A percentile compares a stretch with the other conserved stretches of the same genome.
Evolutionary conservation across 129 eudicot genomes (phyloP).

Genomic region (Centella asiatica): DNA sequence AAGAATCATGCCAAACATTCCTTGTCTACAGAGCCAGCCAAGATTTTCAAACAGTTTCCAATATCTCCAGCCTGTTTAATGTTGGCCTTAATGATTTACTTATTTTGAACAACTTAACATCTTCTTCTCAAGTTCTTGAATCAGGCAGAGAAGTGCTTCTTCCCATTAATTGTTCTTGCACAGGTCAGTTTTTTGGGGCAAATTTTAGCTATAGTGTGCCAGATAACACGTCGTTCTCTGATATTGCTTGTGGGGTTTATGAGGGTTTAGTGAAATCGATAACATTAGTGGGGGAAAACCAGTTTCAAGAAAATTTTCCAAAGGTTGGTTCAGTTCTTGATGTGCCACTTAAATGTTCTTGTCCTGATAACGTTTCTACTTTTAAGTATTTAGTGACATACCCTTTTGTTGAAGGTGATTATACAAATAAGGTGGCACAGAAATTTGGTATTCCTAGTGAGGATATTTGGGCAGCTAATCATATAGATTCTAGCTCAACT

Average conservation of each 20-base stretch:
- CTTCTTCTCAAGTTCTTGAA: slow-evolving; percentile 21
- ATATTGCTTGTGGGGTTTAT: slow-evolving; percentile 42
- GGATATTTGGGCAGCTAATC: slow-evolving; percentile 38
- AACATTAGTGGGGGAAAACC: slow-evolving; percentile 36
- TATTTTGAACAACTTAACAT: slow-evolving; percentile 28
- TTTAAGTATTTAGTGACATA: slow-evolving; percentile 53
- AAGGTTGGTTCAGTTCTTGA: slow-evolving; percentile 34
- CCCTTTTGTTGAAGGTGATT: slow-evolving; percentile 45
- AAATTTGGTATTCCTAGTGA: slow-evolving; percentile 38
- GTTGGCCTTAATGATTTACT: slow-evolving; percentile 20
- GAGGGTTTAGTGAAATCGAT: slow-evolving; percentile 56
- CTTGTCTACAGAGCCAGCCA: slow-evolving; percentile 40
- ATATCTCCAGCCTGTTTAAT: slow-evolving; percentile 41
- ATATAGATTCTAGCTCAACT: slow-evolving; percentile 26
- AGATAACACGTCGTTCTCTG: slow-evolving; percentile 22
- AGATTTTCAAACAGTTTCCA: slow-evolving; percentile 34
- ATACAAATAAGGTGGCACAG: slow-evolving; percentile 20
- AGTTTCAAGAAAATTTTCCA: slow-evolving; percentile 10
- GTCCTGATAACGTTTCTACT: slow-evolving; percentile 36
- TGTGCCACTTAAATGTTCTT: slow-evolving; percentile 68
- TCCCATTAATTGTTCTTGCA: slow-evolving; percentile 49
- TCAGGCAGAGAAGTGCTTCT: slow-evolving; percentile 52
- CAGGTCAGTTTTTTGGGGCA: slow-evolving; percentile 30
- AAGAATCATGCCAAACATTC: slow-evolving; percentile 43
- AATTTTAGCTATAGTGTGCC: slow-evolving; percentile 24